These are phyloP conservation scores for Anisodus acutangulus DNA, from an alignment of 257 asterid species.

Conservation along the genomic window DNA sequence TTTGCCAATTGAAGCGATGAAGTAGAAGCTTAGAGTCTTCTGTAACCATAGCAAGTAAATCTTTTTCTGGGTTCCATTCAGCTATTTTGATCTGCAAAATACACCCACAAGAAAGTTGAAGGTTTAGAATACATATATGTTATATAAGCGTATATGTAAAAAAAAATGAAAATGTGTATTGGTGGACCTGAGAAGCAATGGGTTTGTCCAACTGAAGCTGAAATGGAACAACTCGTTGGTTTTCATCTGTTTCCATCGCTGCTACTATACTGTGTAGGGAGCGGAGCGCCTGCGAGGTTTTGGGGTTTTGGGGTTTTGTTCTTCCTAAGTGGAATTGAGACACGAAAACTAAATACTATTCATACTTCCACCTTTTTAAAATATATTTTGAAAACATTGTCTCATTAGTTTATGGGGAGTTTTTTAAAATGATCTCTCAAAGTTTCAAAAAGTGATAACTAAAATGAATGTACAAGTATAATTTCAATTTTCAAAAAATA, in stretches of 20 bases:
- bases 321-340: neutral
- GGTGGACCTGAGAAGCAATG: constrained; percentile 70
- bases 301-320: constrained; percentile 17
- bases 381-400: too few relatives aligned
- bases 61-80: constrained; percentile 99
- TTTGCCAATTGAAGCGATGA: constrained; percentile 99
- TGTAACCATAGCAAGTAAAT: constrained; percentile 90
- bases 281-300: constrained; percentile 19
- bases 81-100: constrained; percentile 74
- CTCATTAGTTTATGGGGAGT: too few relatives aligned
- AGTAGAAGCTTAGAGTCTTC: constrained; percentile 88
- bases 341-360: neutral
- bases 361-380: too few relatives aligned
- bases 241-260: constrained; percentile 66
- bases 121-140: neutral
- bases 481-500: too few relatives aligned
- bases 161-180: neutral
- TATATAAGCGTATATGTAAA: neutral
- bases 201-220: constrained; percentile 97
- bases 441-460: too few relatives aligned
- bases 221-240: constrained; percentile 60
- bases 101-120: constrained; percentile 25
- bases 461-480: too few relatives aligned
- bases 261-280: neutral
- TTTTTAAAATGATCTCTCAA: too few relatives aligned